Conservation (phyloP, 441 rosid species). For the Pelargonium fulgidum region DNA sequence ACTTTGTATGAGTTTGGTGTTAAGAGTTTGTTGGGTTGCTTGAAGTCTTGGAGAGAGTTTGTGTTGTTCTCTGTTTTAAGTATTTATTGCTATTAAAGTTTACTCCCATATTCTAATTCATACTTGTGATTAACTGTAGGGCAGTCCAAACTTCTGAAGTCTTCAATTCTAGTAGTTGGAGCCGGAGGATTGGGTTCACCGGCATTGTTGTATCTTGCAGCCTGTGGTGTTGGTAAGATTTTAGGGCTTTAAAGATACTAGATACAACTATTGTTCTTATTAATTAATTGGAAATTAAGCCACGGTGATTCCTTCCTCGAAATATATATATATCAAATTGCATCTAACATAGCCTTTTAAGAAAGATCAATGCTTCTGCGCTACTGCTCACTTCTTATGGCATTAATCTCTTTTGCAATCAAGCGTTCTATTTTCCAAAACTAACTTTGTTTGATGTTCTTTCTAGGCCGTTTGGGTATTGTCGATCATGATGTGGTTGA, state of each 20-base stretch:
- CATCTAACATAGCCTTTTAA: neutral
- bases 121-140: conserved; percentile 30
- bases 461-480: conserved; percentile 72
- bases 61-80: neutral
- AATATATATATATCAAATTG: neutral
- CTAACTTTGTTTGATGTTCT: conserved; percentile 1
- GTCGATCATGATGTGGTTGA: conserved; percentile 93
- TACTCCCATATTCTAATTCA: conserved; percentile 4
- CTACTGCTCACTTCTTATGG: neutral
- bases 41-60: neutral
- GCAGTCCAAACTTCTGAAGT: conserved; percentile 73
- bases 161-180: conserved; percentile 79
- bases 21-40: neutral
- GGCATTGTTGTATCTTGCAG: conserved; percentile 79
- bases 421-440: neutral
- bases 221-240: conserved; percentile 77
- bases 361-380: neutral
- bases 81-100: neutral
- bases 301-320: neutral
- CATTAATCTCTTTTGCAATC: neutral
- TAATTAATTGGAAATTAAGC: neutral
- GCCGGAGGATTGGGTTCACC: conserved; percentile 98
- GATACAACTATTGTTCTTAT: neutral
- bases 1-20: neutral
- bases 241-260: neutral